Evolutionary conservation across 164 flowering plant species (phyloP).

Genomic region (Cinnamomum chago): DNA sequence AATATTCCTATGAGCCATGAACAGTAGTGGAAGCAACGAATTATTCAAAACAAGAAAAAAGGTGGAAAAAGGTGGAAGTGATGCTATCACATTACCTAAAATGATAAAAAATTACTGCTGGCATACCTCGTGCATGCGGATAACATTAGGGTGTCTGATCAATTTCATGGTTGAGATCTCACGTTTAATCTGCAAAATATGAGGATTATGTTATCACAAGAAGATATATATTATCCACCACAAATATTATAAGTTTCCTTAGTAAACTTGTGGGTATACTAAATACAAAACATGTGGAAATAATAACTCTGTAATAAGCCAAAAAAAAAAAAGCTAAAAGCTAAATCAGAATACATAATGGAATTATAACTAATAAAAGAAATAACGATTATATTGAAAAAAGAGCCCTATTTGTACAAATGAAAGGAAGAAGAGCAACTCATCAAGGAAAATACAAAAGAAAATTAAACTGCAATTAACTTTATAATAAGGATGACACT

Average conservation of each 20-base stretch:
- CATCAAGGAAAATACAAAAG: not conserved
- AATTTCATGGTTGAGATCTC: conserved; percentile 94
- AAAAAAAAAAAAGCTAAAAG: too few species aligned
- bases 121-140: conserved; percentile 81
- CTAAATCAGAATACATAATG: not conserved
- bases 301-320: too few species aligned
- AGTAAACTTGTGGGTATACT: not conserved
- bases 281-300: not conserved
- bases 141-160: conserved; percentile 84
- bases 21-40: not conserved
- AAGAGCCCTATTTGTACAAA: not conserved
- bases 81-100: not conserved
- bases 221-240: not conserved
- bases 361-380: too few species aligned
- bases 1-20: not conserved
- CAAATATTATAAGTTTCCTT: not conserved
- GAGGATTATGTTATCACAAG: conserved; percentile 2
- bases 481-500: not conserved
- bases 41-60: not conserved
- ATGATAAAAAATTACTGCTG: not conserved
- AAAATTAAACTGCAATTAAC: not conserved
- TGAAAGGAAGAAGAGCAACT: not conserved
- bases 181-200: conserved; percentile 69
- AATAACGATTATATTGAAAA: too few species aligned
- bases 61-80: not conserved